Evolutionary conservation across 495 filamentous ascomycete species (phyloP), one percentile per base, ranked within the genome.

Genomic region (Penicillium waksmanii): DNA sequence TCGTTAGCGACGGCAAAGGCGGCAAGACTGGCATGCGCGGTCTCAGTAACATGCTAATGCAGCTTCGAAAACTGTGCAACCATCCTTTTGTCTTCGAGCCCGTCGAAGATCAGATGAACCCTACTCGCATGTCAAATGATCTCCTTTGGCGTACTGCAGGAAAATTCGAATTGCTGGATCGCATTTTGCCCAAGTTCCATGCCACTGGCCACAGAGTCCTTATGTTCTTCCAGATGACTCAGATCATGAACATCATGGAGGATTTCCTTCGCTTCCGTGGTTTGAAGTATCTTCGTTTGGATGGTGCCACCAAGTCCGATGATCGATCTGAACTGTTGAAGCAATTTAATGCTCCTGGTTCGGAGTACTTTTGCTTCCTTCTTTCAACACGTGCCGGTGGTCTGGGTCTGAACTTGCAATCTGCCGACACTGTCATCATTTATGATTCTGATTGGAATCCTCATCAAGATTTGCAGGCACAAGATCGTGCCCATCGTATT

Each of bases 221-320:
- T 69, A 98, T 98, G 89, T 98, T 98, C 84, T 98, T 98, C 84
- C 95, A 98, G 74, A 98, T 98, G 95, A 98, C 95, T 2, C 92
- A 96, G 42, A 98, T 98, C 68, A 98, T 98, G 95, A 96, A 98
- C 73, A 98, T 98, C 71, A 98, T 98, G 96, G 95, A 98, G 66
- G 95, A 98, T 74, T 98, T 95, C 75, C 80, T 98, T 53, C 90
- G 95, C 5, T 86, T 90, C 57, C 85, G 91, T 47, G 88, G 86
- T 27, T 80, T 96, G 62, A 76, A 86, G 55, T 98, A 97, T 71
- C 82, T 98, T 44, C 92, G 95, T 58, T 83, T 98, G 47, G 95
- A 98, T 66, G 95, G 95, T 73, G 92, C 92, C 5, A 98, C 95
- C 18, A 98, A 98, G 72, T 92, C 95, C 0, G 95, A 98, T 69